Conservation (phyloP, 1,284 basidiomycete species). For the Cutaneotrichosporon cyanovorans region DNA sequence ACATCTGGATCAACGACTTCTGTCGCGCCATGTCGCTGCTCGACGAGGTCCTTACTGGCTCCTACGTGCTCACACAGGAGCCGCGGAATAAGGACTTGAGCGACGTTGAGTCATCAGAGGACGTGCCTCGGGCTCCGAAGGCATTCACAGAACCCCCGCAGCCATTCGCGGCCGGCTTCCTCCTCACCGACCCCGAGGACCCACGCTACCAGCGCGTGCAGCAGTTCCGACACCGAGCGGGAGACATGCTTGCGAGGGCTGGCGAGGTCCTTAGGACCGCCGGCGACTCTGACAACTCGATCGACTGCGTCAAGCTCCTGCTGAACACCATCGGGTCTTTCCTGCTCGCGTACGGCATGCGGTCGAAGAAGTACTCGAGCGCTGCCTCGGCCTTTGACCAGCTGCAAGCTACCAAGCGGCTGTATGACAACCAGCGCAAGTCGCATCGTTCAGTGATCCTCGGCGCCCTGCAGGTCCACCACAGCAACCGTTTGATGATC, state of each 20-base stretch:
- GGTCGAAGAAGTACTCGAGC: constrained; percentile 35
- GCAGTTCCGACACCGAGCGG: constrained; percentile 60
- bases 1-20: constrained; percentile 80
- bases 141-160: constrained; percentile 59
- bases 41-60: constrained; percentile 30
- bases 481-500: constrained; percentile 36
- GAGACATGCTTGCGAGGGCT: constrained; percentile 62
- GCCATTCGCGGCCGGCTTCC: constrained; percentile 64
- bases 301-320: constrained; percentile 67
- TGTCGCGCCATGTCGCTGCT: constrained; percentile 59
- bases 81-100: no score
- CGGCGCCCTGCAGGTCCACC: constrained; percentile 33
- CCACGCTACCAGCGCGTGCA: constrained; percentile 62
- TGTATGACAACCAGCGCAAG: constrained; percentile 40
- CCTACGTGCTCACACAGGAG: constrained; percentile 38
- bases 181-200: constrained; percentile 67
- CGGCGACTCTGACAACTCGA: constrained; percentile 77
- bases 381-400: constrained; percentile 31
- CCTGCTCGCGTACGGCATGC: constrained; percentile 40
- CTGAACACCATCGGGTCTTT: constrained; percentile 44
- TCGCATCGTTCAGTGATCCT: constrained; percentile 39
- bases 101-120: no score
- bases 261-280: constrained; percentile 61
- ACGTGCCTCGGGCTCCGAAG: no score
- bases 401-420: constrained; percentile 33